Evolutionary conservation across 179 eudicot species (phyloP).

Genomic region (Camellia oleifera): DNA sequence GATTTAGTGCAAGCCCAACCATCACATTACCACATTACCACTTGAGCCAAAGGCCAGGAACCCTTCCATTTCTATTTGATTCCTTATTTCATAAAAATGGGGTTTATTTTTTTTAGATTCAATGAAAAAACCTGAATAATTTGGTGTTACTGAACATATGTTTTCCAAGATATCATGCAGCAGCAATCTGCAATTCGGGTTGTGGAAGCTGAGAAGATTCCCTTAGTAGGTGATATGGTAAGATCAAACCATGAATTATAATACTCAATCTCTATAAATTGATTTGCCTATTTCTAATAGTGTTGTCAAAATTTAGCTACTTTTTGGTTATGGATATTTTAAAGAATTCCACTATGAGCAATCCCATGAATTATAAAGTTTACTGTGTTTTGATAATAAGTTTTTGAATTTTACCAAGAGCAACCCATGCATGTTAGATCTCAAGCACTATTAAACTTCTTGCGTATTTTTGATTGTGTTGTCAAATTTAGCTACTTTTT

Average conservation of each 20-base stretch:
- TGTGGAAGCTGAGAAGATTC: constrained; percentile 62
- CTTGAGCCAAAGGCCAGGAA: too few species aligned
- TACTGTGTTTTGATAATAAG: too few species aligned
- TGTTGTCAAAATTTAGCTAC: background rate
- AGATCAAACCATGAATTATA: constrained; percentile 13
- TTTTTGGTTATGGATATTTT: background rate
- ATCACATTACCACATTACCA: too few species aligned
- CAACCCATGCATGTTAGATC: too few species aligned
- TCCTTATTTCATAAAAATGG: too few species aligned
- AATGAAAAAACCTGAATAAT: too few species aligned
- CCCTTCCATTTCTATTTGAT: too few species aligned
- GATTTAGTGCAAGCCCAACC: too few species aligned
- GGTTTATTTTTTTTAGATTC: too few species aligned
- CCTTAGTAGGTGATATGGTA: constrained; percentile 74
- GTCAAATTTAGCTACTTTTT: too few species aligned
- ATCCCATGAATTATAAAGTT: background rate
- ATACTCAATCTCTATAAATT: background rate
- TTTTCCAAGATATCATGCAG: constrained; percentile 48
- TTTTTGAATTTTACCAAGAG: too few species aligned
- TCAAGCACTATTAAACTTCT: background rate
- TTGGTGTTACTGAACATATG: too few species aligned
- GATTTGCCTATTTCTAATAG: background rate
- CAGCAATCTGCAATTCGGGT: constrained; percentile 80
- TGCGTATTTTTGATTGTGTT: background rate
- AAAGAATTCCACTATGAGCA: background rate